Evolutionary conservation across 2,329 filamentous ascomycete species (phyloP), one percentile per base, ranked within the genome.

Genomic region (Hypocreales sp.): DNA sequence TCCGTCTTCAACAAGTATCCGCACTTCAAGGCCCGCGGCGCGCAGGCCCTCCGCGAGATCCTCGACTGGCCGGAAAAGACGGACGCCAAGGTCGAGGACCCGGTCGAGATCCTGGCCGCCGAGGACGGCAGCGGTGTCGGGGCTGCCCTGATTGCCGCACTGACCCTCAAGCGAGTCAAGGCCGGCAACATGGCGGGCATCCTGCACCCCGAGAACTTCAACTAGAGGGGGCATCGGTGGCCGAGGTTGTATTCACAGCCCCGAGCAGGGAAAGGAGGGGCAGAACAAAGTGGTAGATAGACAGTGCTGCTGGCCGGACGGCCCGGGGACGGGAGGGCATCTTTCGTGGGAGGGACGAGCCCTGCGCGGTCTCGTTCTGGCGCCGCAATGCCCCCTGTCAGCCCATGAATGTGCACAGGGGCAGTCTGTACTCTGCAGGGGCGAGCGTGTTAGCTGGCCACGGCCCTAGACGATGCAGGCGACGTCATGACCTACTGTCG

Each of bases 1-100:
- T 92, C 82, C 12, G 87, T 98, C 29, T 98, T 98, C 64, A 94
- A 93, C 67, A 95, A 95, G 55, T 98, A 98, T 59, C 90, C 90
- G 9, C 80, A 93, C 58, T 98, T 98, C 71, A 94, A 94, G 66
- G 72, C 75, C 31, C 79, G 90, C 29, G 86, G 87, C 30, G 87
- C 90, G 10, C 67, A 77, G 51, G 90, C 90, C 16, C 69, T 98
- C 28, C 75, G 82, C 30, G 90, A 98, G 63, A 94, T 98, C 39
- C 72, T 98, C 20, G 87, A 93, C 61, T 95, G 87, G 86, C 72
- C 79, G 3, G 72, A 48, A 25, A 80, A 81, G 58, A 66, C 62
- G 34, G 58, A 56, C 40, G 50, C 64, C 26, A 77, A 75, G 52
- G 78, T 81, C 45, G 77, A 84, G 50, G 84, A 95, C 45, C 86